These are phyloP conservation scores for Kregervanrija delftensis DNA, from an alignment of 805 yeast genomes.

Conservation along the genomic window DNA sequence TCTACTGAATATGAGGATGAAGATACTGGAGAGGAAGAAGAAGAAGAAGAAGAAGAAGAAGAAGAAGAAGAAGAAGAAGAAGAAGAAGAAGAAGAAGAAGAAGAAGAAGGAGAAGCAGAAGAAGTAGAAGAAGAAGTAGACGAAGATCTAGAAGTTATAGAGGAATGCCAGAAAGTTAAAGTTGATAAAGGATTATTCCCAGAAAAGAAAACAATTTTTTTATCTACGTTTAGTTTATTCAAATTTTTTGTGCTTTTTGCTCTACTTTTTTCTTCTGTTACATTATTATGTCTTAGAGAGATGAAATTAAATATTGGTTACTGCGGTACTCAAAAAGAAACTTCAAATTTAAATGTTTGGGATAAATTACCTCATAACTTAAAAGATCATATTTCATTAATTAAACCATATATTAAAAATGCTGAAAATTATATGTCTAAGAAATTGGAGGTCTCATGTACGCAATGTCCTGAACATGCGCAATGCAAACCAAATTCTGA, in stretches of 20 bases:
- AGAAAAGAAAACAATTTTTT: background rate
- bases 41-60: slow-evolving; percentile 3
- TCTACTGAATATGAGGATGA: background rate
- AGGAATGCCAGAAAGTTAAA: background rate
- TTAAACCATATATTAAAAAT: slow-evolving; percentile 23
- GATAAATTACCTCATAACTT: slow-evolving; percentile 15
- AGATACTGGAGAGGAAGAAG: slow-evolving; percentile 1
- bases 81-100: slow-evolving; percentile 8
- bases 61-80: slow-evolving; percentile 2
- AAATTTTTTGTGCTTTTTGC: no score
- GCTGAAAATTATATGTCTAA: slow-evolving; percentile 40
- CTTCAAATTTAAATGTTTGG: background rate
- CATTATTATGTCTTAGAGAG: slow-evolving; percentile 52
- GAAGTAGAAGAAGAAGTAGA: slow-evolving; percentile 6
- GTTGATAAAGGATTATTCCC: background rate
- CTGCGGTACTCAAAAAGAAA: slow-evolving; percentile 42
- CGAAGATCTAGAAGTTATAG: background rate
- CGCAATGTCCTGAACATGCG: slow-evolving; percentile 77
- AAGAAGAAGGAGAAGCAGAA: slow-evolving; percentile 6
- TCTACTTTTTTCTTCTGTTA: no score
- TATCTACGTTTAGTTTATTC: background rate
- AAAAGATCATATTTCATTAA: slow-evolving; percentile 1
- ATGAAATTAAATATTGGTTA: slow-evolving; percentile 61
- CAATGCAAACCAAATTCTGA: slow-evolving; percentile 56
- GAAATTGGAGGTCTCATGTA: slow-evolving; percentile 53